phyloP scores from a whole-genome alignment of 192 early-diverging fungal genomes.

The Coemansia sp. region DNA sequence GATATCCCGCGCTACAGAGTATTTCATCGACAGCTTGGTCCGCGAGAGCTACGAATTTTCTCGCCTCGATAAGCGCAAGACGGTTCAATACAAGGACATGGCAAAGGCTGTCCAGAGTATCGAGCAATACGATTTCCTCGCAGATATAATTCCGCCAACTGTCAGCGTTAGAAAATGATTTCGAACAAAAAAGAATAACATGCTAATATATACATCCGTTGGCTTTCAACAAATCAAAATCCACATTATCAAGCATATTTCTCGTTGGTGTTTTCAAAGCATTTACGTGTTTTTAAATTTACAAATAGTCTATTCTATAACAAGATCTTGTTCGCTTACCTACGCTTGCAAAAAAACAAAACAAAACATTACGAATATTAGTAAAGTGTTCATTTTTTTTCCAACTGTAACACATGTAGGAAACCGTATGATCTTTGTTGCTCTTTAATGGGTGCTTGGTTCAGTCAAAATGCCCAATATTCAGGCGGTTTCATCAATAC shows the following conservation, averaged over 20 bases:
- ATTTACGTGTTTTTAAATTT: neutral
- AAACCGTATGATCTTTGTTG: neutral
- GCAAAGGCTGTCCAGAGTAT: conserved; percentile 61
- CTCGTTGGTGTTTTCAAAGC: no score
- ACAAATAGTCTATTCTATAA: neutral
- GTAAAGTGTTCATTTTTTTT: neutral
- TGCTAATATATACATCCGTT: no score
- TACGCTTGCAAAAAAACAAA: neutral
- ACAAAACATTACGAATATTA: neutral
- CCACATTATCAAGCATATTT: no score
- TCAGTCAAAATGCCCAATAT: conserved; percentile 45
- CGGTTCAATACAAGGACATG: conserved; percentile 72
- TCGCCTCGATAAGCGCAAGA: conserved; percentile 70
- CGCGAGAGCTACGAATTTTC: conserved; percentile 65
- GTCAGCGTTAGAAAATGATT: conserved; percentile 13
- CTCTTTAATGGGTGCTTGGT: conserved; percentile 12
- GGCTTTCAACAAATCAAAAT: no score
- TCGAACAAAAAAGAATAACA: no score
- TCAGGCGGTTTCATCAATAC: conserved; percentile 53
- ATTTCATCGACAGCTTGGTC: conserved; percentile 70
- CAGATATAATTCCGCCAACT: conserved; percentile 48
- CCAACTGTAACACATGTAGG: neutral
- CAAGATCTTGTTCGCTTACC: neutral
- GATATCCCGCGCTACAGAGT: conserved; percentile 70
- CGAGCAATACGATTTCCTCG: conserved; percentile 56